Base-by-base conservation (phyloP, 129 eudicot genomes). In the Saposhnikovia divaricata region DNA sequence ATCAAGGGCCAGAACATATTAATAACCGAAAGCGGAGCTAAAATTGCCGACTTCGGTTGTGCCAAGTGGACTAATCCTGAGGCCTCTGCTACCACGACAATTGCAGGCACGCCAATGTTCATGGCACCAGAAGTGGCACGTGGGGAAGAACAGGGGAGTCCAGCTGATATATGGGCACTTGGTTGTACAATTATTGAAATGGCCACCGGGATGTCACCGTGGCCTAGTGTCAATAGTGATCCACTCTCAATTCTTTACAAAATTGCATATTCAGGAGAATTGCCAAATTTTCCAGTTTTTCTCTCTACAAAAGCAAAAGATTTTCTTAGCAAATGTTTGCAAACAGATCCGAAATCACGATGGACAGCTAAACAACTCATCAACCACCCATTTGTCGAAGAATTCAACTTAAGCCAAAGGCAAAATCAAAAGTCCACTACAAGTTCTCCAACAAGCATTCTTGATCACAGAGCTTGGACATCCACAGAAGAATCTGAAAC, bases 111-210 rank as follows among this genome's bases (percentile, higher is more conserved):
- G 19, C 98, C 98, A 57, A 71, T 88, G 86, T 93, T 78, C 72
- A 91, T 93, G 96, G 90, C 94, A 46, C 96, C 96, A 2, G 98
- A 93, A 76, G 96, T 91, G 28, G 90, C 89, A 0, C 85, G 92
- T 12, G 94, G 98, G 38, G 92, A 89, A 80, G 89, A 89, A 50
- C 98, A 93, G 83, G 87, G 98, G 63, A 86, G 72, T 53, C 73
- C 89, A 25, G 92, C 94, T 50, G 98, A 93, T 81, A 76, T 91
- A 7, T 93, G 98, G 98, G 89, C 94, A 40, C 57, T 93, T 4
- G 98, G 98, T 34, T 93, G 96, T 85, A 93, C 91, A 16, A 47
- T 93, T 15, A 85, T 91, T 19, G 98, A 91, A 79, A 89, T 93
- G 98, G 81, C 86, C 55, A 91, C 94, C 1, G 96, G 96, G 15